These are phyloP conservation scores for Piper betle DNA, from an alignment of 164 flowering plant genomes.

Conservation along the genomic window DNA sequence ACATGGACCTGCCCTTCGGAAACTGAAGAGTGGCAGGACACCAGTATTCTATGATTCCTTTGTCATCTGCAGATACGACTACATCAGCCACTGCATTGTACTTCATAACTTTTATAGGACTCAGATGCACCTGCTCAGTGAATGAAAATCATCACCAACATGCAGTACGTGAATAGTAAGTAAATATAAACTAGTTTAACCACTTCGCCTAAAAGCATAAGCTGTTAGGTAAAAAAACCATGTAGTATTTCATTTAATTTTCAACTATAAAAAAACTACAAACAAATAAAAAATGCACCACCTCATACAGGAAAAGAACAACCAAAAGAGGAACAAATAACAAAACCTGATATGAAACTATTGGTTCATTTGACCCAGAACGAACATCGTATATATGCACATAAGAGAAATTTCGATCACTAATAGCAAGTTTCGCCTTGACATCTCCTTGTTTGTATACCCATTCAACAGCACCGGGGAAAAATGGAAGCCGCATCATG, in stretches of 20 bases:
- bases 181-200: background rate
- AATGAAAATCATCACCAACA: background rate
- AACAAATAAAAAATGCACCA: too few relatives aligned
- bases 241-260: too few relatives aligned
- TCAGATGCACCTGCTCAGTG: constrained; percentile 57
- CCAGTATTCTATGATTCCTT: constrained; percentile 89
- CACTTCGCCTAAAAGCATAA: too few relatives aligned
- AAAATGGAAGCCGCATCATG: constrained; percentile 77
- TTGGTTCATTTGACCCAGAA: constrained; percentile 77
- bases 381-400: constrained; percentile 89
- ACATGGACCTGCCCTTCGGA: constrained; percentile 31
- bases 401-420: constrained; percentile 65
- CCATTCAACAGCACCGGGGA: constrained; percentile 89
- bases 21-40: constrained; percentile 66
- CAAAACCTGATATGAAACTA: constrained; percentile 67
- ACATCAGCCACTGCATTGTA: constrained; percentile 64
- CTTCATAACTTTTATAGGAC: constrained; percentile 72
- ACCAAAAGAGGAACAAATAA: background rate
- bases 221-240: too few relatives aligned
- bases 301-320: background rate
- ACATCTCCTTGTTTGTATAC: constrained; percentile 91
- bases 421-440: constrained; percentile 76
- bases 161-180: too few relatives aligned
- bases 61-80: constrained; percentile 73
- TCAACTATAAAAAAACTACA: too few relatives aligned